A percentile compares a stretch with the other conserved stretches of the same genome.
phyloP scores from a whole-genome alignment of 352 stramenopile genomes.

The Globisporangium rhizosaccharum region DNA sequence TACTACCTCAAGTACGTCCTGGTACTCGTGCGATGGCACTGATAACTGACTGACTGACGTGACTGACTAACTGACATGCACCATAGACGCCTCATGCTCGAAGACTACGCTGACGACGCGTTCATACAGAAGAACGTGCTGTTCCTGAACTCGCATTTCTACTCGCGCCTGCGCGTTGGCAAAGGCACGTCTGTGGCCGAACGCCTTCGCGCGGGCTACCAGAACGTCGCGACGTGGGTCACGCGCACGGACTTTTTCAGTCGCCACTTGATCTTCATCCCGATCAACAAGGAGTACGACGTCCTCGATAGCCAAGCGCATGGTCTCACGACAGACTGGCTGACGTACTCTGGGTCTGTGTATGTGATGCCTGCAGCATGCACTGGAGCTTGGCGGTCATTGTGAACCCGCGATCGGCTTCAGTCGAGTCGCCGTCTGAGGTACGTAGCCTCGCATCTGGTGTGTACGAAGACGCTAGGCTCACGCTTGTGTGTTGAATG shows the following conservation, averaged over 20 bases:
- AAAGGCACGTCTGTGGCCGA: slow-evolving; percentile 24
- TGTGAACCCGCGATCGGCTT: slow-evolving; percentile 53
- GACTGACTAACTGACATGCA: neutral
- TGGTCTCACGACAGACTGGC: neutral
- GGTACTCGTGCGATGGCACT: no score
- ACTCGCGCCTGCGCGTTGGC: slow-evolving; percentile 46
- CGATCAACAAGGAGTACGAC: slow-evolving; percentile 82
- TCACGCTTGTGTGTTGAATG: neutral
- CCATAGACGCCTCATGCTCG: slow-evolving; percentile 48
- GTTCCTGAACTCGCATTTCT: slow-evolving; percentile 81
- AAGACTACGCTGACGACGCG: slow-evolving; percentile 33
- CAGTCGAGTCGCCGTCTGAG: slow-evolving; percentile 22
- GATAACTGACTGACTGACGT: neutral
- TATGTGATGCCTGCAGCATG: slow-evolving; percentile 27
- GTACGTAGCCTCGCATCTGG: slow-evolving; percentile 10
- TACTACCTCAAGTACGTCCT: slow-evolving; percentile 86
- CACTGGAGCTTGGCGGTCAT: slow-evolving; percentile 85
- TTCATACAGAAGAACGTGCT: slow-evolving; percentile 64
- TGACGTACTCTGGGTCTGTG: neutral
- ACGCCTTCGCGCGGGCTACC: slow-evolving; percentile 57
- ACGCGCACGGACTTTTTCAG: slow-evolving; percentile 59
- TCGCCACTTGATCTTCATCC: slow-evolving; percentile 77
- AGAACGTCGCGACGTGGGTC: slow-evolving; percentile 76
- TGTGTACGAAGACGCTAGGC: no score
- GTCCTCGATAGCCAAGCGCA: neutral